phyloP scores from a whole-genome alignment of 1,284 basidiomycete genomes.

The Meripilus lineatus region DNA sequence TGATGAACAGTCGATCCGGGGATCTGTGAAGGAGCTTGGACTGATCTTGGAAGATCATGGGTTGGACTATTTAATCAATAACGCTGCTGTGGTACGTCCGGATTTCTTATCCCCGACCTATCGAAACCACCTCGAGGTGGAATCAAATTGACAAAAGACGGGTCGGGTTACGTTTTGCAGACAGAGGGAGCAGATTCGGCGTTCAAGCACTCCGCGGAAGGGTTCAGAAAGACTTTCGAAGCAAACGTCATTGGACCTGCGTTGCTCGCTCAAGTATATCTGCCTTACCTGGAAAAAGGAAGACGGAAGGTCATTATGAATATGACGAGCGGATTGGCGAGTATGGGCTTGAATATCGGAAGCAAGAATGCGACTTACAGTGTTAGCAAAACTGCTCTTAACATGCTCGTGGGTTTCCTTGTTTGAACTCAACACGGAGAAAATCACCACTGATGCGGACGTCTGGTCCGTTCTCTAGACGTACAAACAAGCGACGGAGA shows the following conservation, averaged over 20 bases:
- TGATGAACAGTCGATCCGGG: slow-evolving; percentile 24
- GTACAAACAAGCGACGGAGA: slow-evolving; percentile 28
- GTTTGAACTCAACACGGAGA: neutral
- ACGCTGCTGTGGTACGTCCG: slow-evolving; percentile 32
- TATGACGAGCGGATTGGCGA: slow-evolving; percentile 27
- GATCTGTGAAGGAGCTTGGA: slow-evolving; percentile 20
- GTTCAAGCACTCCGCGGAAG: slow-evolving; percentile 19
- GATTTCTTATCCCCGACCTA: neutral
- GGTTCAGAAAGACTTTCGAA: slow-evolving; percentile 19
- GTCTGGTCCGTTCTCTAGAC: slow-evolving; percentile 17
- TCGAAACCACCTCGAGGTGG: too few relatives aligned
- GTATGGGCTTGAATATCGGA: slow-evolving; percentile 24
- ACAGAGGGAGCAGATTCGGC: slow-evolving; percentile 8
- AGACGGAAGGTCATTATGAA: slow-evolving; percentile 32
- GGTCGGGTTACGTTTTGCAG: neutral
- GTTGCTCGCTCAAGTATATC: slow-evolving; percentile 26
- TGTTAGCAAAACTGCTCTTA: slow-evolving; percentile 26
- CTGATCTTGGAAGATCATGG: slow-evolving; percentile 25
- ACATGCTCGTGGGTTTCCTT: slow-evolving; percentile 24
- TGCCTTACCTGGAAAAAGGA: slow-evolving; percentile 28
- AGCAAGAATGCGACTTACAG: slow-evolving; percentile 23
- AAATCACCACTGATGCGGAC: too few relatives aligned
- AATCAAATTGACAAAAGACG: neutral
- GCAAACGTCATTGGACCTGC: slow-evolving; percentile 32
- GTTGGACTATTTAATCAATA: slow-evolving; percentile 37